Percentiles rank a stretch among this genome's conserved stretches.
phyloP scores from a whole-genome alignment of 1,284 basidiomycete genomes.

The Fomitopsis palustris region DNA sequence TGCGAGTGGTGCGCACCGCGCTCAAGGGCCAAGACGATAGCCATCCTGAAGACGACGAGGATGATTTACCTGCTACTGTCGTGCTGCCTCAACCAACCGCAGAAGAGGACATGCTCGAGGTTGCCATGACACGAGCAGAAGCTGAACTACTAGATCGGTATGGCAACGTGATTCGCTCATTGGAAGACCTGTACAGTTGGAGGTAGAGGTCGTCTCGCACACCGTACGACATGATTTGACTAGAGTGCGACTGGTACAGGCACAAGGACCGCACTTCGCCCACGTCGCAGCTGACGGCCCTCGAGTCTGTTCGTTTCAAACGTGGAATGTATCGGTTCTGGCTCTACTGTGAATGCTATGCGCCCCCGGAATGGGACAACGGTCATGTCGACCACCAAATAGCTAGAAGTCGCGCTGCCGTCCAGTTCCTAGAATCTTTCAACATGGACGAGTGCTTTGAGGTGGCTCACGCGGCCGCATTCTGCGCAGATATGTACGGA shows the following conservation, averaged over 20 bases:
- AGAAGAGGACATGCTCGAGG: slow-evolving; percentile 2
- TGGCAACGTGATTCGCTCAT: slow-evolving; percentile 16
- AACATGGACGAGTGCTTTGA: slow-evolving; percentile 14
- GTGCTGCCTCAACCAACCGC: slow-evolving; percentile 2
- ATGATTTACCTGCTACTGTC: background rate
- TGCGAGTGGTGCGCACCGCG: slow-evolving; percentile 21
- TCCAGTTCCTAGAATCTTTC: slow-evolving; percentile 1
- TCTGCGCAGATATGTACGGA: slow-evolving; percentile 6
- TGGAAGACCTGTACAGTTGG: slow-evolving; percentile 35
- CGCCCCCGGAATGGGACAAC: slow-evolving; percentile 5
- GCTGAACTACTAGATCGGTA: slow-evolving; percentile 15
- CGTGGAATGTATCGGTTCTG: slow-evolving; percentile 32
- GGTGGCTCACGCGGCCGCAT: slow-evolving; percentile 4
- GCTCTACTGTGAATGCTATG: slow-evolving; percentile 14
- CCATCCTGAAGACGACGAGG: slow-evolving; percentile 1
- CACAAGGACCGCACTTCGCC: slow-evolving; percentile 29
- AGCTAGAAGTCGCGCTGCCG: background rate
- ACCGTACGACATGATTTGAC: no score
- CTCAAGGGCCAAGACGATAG: slow-evolving; percentile 5
- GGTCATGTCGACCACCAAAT: slow-evolving; percentile 10
- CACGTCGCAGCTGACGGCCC: slow-evolving; percentile 19
- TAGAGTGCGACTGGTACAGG: slow-evolving; percentile 11
- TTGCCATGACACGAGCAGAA: slow-evolving; percentile 2
- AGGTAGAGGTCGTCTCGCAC: slow-evolving; percentile 21
- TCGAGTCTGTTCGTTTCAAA: slow-evolving; percentile 30